These are phyloP conservation scores for Hypomontagnella submonticulosa DNA, from an alignment of 495 filamentous ascomycete species.

Conservation along the genomic window DNA sequence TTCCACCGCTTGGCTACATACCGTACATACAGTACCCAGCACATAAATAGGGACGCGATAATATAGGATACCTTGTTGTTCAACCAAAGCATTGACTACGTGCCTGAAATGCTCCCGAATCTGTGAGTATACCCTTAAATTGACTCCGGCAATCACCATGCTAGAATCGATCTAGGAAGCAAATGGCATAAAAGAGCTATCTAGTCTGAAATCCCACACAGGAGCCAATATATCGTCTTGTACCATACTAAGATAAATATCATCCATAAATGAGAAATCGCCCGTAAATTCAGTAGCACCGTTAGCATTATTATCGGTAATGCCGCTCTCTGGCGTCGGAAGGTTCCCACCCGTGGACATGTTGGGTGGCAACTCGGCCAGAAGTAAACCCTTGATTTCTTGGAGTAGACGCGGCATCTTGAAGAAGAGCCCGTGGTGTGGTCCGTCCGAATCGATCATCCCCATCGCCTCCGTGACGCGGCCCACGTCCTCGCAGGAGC, in stretches of 20 bases:
- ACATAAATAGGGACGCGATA: too few species aligned
- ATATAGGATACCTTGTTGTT: too few species aligned
- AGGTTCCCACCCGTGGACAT: neutral
- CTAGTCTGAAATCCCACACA: conserved; percentile 29
- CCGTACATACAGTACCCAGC: too few species aligned
- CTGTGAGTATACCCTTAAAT: too few species aligned
- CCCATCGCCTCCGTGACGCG: conserved; percentile 14
- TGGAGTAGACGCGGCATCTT: conserved; percentile 26
- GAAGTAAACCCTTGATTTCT: conserved; percentile 30
- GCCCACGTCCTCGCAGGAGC: conserved; percentile 17
- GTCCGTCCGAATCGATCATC: conserved; percentile 32
- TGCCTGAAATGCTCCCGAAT: too few species aligned
- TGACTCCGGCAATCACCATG: neutral
- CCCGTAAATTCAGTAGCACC: neutral
- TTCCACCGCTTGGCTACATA: too few species aligned
- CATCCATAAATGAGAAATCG: conserved; percentile 17
- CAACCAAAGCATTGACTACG: too few species aligned
- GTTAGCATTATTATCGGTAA: neutral
- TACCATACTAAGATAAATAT: conserved; percentile 25
- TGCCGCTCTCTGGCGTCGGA: conserved; percentile 3
- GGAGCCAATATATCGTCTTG: conserved; percentile 26
- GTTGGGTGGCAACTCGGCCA: conserved; percentile 31
- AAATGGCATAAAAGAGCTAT: conserved; percentile 25
- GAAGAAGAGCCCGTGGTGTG: conserved; percentile 34
- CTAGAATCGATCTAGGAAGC: neutral